These are phyloP conservation scores for Desmodesmus armatus DNA, from an alignment of 139 green algal genomes.

Conservation along the genomic window DNA sequence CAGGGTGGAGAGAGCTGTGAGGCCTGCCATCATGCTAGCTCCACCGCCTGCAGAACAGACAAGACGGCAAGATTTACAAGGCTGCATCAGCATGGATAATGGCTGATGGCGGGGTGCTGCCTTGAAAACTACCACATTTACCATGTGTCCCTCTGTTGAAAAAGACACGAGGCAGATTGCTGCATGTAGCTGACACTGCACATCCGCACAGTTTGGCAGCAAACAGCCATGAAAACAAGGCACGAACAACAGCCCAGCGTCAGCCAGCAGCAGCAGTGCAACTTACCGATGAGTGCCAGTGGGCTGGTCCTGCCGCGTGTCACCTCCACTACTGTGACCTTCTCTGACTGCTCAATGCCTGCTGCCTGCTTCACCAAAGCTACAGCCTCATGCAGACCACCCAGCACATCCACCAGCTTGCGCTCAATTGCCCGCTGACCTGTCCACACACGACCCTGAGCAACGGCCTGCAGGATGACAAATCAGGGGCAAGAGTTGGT, in stretches of 20 bases:
- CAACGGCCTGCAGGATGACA: conserved; percentile 29
- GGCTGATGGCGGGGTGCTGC: no score
- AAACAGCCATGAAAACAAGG: no score
- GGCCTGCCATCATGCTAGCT: conserved; percentile 20
- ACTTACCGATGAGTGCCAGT: conserved; percentile 56
- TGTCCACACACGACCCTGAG: conserved; percentile 93
- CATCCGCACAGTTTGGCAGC: no score
- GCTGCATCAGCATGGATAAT: no score
- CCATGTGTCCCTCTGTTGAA: no score
- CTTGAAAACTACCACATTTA: no score
- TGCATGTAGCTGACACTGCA: background rate
- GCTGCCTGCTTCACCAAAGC: conserved; percentile 84
- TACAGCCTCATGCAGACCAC: conserved; percentile 82
- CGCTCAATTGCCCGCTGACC: conserved; percentile 70
- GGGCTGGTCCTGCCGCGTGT: conserved; percentile 56
- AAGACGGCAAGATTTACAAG: no score
- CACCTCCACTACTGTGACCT: conserved; percentile 61
- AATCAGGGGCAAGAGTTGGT: background rate
- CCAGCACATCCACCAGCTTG: conserved; percentile 90
- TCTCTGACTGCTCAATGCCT: conserved; percentile 59
- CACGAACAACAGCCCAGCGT: background rate
- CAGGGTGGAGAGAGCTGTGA: background rate
- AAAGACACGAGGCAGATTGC: background rate
- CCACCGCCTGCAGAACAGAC: conserved; percentile 15
- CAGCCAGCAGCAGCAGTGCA: no score